Percentiles rank a stretch among this genome's conserved stretches.
Evolutionary conservation across 805 yeast genomes (phyloP).

Genomic region (Candida nonsorbophila): DNA sequence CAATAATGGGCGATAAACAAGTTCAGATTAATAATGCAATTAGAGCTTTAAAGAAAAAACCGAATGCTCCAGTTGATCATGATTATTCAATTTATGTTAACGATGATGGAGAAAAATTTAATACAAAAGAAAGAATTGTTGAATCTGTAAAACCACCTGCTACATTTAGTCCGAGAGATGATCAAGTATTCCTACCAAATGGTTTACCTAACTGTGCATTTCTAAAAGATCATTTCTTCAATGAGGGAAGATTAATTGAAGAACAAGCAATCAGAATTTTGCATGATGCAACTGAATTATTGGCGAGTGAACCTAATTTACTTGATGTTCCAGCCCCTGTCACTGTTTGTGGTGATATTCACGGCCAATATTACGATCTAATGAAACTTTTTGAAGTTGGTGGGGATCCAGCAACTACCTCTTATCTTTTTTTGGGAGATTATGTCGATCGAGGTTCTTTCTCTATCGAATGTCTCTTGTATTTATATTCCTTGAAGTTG

Average conservation of each 20-base stretch:
- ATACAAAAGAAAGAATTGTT: conserved; percentile 56
- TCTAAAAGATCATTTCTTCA: conserved; percentile 64
- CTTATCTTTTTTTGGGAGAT: conserved; percentile 85
- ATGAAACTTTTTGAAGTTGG: conserved; percentile 90
- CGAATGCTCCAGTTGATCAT: conserved; percentile 6
- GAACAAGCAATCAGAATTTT: conserved; percentile 68
- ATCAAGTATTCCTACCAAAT: conserved; percentile 53
- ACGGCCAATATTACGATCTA: conserved; percentile 90
- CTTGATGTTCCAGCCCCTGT: conserved; percentile 85
- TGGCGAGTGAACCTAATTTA: conserved; percentile 72
- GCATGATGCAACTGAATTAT: conserved; percentile 54
- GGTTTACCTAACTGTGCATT: conserved; percentile 73
- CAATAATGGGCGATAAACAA: too few relatives aligned
- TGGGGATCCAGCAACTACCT: conserved; percentile 74
- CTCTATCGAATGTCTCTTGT: conserved; percentile 75
- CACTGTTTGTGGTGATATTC: conserved; percentile 96
- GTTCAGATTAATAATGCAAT: conserved; percentile 58
- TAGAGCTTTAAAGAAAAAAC: conserved; percentile 49
- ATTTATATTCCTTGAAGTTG: conserved; percentile 73
- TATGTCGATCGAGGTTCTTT: conserved; percentile 94
- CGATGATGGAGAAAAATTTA: conserved; percentile 53
- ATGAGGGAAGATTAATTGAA: conserved; percentile 75
- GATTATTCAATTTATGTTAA: conserved; percentile 45
- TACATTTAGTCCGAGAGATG: conserved; percentile 57
- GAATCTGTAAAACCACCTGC: conserved; percentile 63